Conservation (phyloP, 345 rosid species). For the Acer yangbiense region DNA sequence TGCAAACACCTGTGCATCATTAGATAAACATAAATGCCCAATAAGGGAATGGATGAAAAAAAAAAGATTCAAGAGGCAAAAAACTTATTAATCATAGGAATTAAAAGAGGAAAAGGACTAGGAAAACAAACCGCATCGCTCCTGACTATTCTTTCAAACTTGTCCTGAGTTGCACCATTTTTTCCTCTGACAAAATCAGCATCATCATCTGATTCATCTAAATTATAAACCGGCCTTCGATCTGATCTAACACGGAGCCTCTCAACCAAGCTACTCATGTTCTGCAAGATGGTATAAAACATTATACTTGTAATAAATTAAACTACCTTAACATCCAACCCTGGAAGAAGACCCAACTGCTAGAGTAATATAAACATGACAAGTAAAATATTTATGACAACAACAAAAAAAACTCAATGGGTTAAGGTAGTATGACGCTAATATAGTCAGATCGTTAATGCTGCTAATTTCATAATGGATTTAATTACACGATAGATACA, state of each 20-base stretch:
- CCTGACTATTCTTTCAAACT: slow-evolving; percentile 74
- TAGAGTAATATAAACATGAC: too few relatives aligned
- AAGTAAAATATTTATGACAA: too few relatives aligned
- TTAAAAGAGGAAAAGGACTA: slow-evolving; percentile 12
- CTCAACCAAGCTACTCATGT: slow-evolving; percentile 98
- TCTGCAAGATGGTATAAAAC: slow-evolving; percentile 44
- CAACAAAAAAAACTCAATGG: too few relatives aligned
- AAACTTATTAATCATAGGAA: not conserved
- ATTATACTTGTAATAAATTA: not conserved
- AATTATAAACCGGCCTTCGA: slow-evolving; percentile 77
- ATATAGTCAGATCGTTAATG: not conserved
- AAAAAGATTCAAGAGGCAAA: not conserved
- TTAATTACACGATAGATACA: not conserved
- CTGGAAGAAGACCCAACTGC: not conserved
- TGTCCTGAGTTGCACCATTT: slow-evolving; percentile 48
- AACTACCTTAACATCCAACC: not conserved
- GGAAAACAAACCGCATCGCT: slow-evolving; percentile 70
- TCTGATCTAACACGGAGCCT: slow-evolving; percentile 90
- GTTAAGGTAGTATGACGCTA: too few relatives aligned
- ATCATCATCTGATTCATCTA: slow-evolving; percentile 96
- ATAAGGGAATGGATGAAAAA: not conserved
- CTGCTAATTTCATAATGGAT: not conserved
- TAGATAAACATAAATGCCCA: not conserved
- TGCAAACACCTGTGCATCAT: not conserved
- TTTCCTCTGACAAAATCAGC: slow-evolving; percentile 63